Percentiles rank a stretch among this genome's conserved stretches.
Evolutionary conservation across 2,329 filamentous ascomycete species (phyloP).

Genomic region (Lanzia echinophila): DNA sequence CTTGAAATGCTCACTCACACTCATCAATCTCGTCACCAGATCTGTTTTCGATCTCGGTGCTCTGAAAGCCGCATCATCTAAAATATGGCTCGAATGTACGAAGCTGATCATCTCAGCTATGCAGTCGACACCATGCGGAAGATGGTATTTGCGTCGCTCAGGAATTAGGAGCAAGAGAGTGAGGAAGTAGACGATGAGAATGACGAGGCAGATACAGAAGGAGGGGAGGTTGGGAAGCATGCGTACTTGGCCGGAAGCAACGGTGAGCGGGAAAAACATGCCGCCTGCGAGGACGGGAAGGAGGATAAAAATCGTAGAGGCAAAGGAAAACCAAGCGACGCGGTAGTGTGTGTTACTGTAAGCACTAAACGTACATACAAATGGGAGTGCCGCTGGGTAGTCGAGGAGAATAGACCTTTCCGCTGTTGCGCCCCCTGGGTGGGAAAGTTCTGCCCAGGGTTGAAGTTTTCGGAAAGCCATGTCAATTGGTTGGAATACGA

Average conservation of each 20-base stretch:
- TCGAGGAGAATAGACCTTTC: conserved; percentile 60
- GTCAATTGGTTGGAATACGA: conserved; percentile 62
- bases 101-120: conserved; percentile 75
- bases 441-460: conserved; percentile 60
- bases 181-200: conserved; percentile 64
- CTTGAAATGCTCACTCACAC: conserved; percentile 9
- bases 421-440: conserved; percentile 52
- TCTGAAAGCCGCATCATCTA: conserved; percentile 67
- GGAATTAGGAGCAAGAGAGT: conserved; percentile 59
- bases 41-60: conserved; percentile 60
- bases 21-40: conserved; percentile 58
- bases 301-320: conserved; percentile 52
- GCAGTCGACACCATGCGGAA: conserved; percentile 67
- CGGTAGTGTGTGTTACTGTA: conserved; percentile 54
- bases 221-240: conserved; percentile 70
- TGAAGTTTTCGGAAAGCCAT: conserved; percentile 57
- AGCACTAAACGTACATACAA: conserved; percentile 53
- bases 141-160: conserved; percentile 50
- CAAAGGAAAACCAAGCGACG: conserved; percentile 53
- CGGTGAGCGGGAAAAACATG: conserved; percentile 66
- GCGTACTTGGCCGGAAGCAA: conserved; percentile 42
- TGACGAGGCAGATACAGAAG: conserved; percentile 64
- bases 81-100: conserved; percentile 63
- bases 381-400: conserved; percentile 58
- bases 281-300: conserved; percentile 64